A percentile compares a stretch with the other conserved stretches of the same genome.
These are phyloP conservation scores for Anastatica hierochuntica DNA, from an alignment of 345 rosid genomes.

Conservation along the genomic window DNA sequence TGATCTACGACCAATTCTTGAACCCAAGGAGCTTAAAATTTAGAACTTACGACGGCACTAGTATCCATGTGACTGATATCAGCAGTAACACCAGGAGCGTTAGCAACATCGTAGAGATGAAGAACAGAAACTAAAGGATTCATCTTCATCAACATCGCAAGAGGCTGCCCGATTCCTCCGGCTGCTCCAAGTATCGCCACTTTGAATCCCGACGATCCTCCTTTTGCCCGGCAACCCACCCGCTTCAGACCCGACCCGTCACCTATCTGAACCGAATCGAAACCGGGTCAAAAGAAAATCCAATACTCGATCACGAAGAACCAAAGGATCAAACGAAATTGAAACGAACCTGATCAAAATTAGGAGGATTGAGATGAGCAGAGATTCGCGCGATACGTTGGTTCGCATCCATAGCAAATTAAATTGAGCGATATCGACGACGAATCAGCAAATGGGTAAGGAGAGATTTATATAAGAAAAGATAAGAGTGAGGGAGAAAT, in stretches of 20 bases:
- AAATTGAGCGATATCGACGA: slow-evolving; percentile 14
- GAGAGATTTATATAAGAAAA: too few species aligned
- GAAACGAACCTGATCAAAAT: slow-evolving; percentile 25
- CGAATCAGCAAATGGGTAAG: too few species aligned
- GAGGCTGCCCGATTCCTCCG: slow-evolving; percentile 95
- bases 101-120: slow-evolving; percentile 90
- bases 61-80: slow-evolving; percentile 99
- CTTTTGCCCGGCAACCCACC: slow-evolving; percentile 72
- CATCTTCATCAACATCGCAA: slow-evolving; percentile 90
- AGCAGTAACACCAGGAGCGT: slow-evolving; percentile 87
- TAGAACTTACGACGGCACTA: slow-evolving; percentile 69
- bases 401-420: slow-evolving; percentile 29
- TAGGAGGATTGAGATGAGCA: slow-evolving; percentile 62
- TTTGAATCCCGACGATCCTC: slow-evolving; percentile 79
- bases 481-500: too few species aligned
- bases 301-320: neutral
- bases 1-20: too few species aligned
- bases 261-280: slow-evolving; percentile 27
- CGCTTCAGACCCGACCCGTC: slow-evolving; percentile 35
- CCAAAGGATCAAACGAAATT: neutral
- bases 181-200: slow-evolving; percentile 95
- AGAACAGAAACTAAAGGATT: slow-evolving; percentile 90
- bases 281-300: neutral
- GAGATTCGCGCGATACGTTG: slow-evolving; percentile 74
- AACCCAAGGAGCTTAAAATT: too few species aligned